phyloP scores from a whole-genome alignment of 139 green algal species.

The Volvox africanus region DNA sequence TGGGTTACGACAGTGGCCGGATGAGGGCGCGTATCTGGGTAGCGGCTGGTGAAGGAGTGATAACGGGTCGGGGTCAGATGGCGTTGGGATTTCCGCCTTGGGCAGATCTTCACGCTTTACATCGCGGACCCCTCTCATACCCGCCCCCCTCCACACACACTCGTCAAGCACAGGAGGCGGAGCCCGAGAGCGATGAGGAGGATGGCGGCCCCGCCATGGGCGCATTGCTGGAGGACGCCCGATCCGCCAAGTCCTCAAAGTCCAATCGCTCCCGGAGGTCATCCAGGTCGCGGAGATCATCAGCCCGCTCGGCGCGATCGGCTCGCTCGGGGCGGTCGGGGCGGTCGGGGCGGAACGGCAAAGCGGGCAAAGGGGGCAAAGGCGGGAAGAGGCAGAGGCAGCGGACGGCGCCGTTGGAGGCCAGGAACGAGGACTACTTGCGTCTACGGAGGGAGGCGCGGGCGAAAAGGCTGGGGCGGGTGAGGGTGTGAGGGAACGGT shows the following conservation, averaged over 20 bases:
- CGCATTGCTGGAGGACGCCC: constrained; percentile 26
- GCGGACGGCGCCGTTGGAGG: constrained; percentile 39
- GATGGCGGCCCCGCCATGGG: constrained; percentile 47
- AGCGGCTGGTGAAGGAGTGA: no score
- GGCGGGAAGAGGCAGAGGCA: not conserved
- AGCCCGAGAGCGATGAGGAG: constrained; percentile 62
- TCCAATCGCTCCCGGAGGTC: constrained; percentile 31
- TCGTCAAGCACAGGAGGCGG: constrained; percentile 22
- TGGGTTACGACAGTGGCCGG: no score
- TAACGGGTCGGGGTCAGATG: not conserved
- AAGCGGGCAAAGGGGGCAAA: constrained; percentile 26
- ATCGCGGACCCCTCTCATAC: not conserved
- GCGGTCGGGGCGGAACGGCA: constrained; percentile 32
- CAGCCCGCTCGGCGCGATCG: not conserved
- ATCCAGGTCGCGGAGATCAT: not conserved
- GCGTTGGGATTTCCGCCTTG: not conserved
- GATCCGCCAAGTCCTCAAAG: not conserved
- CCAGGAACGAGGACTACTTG: constrained; percentile 56
- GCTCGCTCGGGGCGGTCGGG: not conserved
- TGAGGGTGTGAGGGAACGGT: not conserved
- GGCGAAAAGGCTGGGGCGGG: not conserved
- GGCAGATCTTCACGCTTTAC: not conserved
- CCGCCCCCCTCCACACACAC: not conserved
- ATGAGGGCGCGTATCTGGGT: no score
- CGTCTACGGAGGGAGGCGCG: not conserved